Base-by-base conservation (phyloP, 1,284 basidiomycete species). In the Ceratobasidium sp. region DNA sequence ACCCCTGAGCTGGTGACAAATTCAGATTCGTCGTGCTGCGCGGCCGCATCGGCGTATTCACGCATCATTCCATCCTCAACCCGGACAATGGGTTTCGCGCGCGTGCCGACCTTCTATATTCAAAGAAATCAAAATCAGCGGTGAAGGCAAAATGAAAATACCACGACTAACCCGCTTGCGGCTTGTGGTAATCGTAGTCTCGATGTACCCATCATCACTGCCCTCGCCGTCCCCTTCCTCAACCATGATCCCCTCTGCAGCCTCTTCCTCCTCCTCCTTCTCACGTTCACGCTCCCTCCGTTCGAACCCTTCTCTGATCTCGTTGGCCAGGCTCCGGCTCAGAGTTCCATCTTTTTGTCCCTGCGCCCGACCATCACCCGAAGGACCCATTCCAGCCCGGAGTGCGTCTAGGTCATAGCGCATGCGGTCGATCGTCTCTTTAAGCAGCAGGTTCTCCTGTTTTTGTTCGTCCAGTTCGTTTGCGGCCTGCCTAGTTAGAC, bases 401-500 rank as follows among this genome's bases (percentile, higher is more conserved):
- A 96, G 88, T 82, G 96, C 94, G 78, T 97, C 95, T 86, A 97
- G 90, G 79, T 97, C 95, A 78, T 91, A 95, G 44, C 93, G 87
- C 87, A 97, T 90, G 44, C 95, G 88, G 81, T 97, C 95, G 78
- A 97, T 97, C 0, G 95, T 97, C 85, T 97, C 95, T 81, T 96
- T 96, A 76, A 97, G 86, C 80, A 93, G 84, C 77, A 96, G 80
- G 79, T 97, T 97, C 85, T 97, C 94, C 79, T 94, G 93, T 83
- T 96, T 96, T 84, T 97, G 95, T 78, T 92, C 91, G 74, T 96
- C 93, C 45, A 97, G 87, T 75, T 90, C 87, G 0, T 84, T 86
- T 72, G 93, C 90, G 0, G 92, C 90, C 76, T 90, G 87, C 60
- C 91, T 89, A 1, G 93, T 92, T 22, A 88, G 78, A 1, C 80